These are phyloP conservation scores for Suillus brevipes DNA, from an alignment of 768 basidiomycete species.

Conservation along the genomic window DNA sequence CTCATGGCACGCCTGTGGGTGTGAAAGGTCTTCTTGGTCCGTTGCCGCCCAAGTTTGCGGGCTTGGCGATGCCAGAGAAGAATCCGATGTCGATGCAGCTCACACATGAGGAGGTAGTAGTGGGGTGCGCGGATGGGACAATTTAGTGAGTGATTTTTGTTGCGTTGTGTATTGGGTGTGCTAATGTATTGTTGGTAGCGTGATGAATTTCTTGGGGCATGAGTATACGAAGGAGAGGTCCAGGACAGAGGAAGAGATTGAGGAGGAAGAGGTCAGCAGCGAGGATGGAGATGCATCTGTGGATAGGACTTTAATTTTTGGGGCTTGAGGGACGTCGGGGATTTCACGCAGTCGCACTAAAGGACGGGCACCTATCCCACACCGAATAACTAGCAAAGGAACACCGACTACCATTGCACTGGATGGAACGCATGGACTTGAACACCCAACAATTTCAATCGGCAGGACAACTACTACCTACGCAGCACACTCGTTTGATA, in stretches of 20 bases:
- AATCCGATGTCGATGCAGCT: slow-evolving; percentile 95
- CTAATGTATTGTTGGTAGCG: slow-evolving; percentile 35
- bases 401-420: not conserved
- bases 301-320: not conserved
- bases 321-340: not conserved
- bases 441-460: not conserved
- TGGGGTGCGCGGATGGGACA: slow-evolving; percentile 85
- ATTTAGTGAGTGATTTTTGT: slow-evolving; percentile 69
- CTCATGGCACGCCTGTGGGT: slow-evolving; percentile 38
- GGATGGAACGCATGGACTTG: not conserved
- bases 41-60: slow-evolving; percentile 68
- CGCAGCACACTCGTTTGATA: not conserved
- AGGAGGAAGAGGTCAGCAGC: not conserved
- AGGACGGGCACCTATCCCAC: not conserved
- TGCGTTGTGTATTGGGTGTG: not conserved
- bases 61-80: slow-evolving; percentile 85
- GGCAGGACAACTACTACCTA: not conserved
- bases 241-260: not conserved
- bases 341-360: not conserved
- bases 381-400: not conserved
- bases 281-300: not conserved
- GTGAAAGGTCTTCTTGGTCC: slow-evolving; percentile 62
- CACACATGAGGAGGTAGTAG: slow-evolving; percentile 88
- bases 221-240: slow-evolving; percentile 43
- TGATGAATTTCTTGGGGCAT: slow-evolving; percentile 65